Conservation (phyloP, 2,329 filamentous ascomycete genomes). For the Blastomyces emzantsi region DNA sequence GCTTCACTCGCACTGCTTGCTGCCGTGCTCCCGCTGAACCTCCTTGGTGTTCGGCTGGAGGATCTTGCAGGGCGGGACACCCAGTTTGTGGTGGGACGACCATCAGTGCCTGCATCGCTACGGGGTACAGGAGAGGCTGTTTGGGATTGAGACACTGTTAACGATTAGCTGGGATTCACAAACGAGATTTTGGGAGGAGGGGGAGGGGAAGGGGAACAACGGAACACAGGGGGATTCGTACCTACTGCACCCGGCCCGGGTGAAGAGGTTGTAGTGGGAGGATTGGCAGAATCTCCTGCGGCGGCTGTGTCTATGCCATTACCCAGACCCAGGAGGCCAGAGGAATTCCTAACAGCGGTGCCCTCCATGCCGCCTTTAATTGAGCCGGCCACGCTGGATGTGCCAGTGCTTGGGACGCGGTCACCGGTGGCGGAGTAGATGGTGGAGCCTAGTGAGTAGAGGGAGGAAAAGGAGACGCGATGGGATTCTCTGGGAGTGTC, state of each 20-base stretch:
- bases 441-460: conserved; percentile 48
- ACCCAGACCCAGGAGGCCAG: neutral
- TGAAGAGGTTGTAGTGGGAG: neutral
- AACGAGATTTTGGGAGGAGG: neutral
- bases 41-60: conserved; percentile 60
- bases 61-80: conserved; percentile 39
- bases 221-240: neutral
- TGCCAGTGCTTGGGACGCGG: conserved; percentile 20
- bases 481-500: conserved; percentile 41
- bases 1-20: conserved; percentile 63
- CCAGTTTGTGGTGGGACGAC: conserved; percentile 17
- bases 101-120: conserved; percentile 17
- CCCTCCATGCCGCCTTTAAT: conserved; percentile 19
- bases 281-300: neutral
- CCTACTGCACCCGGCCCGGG: neutral
- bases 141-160: neutral
- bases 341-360: conserved; percentile 5
- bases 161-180: neutral
- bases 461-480: conserved; percentile 62
- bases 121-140: neutral
- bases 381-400: conserved; percentile 34
- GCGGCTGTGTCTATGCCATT: neutral
- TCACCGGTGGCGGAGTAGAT: conserved; percentile 18
- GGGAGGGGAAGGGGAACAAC: neutral
- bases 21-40: conserved; percentile 74